Evolutionary conservation across 169 alveolate species (phyloP).

Genomic region (Cryptosporidium baileyi): DNA sequence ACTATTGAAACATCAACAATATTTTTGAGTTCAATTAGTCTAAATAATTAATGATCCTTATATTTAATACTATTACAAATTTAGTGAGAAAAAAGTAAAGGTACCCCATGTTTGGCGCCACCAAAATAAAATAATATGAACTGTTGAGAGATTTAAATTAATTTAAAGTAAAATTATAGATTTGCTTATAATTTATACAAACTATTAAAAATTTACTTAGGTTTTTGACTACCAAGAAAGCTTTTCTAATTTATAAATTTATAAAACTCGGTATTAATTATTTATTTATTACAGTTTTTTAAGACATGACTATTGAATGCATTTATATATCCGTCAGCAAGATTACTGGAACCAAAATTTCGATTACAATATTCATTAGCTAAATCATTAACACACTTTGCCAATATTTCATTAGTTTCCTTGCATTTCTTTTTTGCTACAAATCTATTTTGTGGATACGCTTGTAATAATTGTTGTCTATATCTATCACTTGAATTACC

Average conservation of each 20-base stretch:
- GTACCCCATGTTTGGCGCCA: too few species aligned
- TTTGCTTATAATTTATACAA: too few species aligned
- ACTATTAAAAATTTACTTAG: too few species aligned
- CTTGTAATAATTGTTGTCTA: constrained; percentile 55
- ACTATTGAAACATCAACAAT: neutral
- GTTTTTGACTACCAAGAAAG: too few species aligned
- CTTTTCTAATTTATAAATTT: too few species aligned
- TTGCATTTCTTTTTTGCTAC: constrained; percentile 56
- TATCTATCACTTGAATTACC: constrained; percentile 56
- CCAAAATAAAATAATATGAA: too few species aligned
- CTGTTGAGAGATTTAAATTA: too few species aligned
- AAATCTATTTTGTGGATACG: constrained; percentile 64
- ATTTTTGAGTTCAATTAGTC: neutral
- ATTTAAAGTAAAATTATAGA: too few species aligned
- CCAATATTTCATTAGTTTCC: constrained; percentile 62
- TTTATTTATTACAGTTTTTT: constrained; percentile 24
- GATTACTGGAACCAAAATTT: constrained; percentile 55
- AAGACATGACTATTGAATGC: constrained; percentile 67
- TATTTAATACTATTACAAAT: too few species aligned
- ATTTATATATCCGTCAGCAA: constrained; percentile 64
- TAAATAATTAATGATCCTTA: too few species aligned
- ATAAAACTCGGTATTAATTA: too few species aligned
- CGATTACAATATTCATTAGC: constrained; percentile 68
- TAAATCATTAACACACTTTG: constrained; percentile 52
- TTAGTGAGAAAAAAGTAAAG: too few species aligned